Conservation (phyloP, 2,329 filamentous ascomycete species). For the Diplodia seriata region DNA sequence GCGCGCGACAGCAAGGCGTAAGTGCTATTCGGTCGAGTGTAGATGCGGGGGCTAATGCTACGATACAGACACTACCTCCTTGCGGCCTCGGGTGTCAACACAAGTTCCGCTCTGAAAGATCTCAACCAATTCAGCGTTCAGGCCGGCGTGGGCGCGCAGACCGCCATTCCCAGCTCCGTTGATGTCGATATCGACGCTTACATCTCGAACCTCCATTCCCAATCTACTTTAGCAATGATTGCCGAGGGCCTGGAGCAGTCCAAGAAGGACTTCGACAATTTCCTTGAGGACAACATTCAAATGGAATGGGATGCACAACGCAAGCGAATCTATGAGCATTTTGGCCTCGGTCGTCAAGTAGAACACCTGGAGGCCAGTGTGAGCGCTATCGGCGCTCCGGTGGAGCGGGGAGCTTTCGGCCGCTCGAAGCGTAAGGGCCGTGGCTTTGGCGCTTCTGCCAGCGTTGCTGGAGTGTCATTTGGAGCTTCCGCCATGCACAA, state of each 20-base stretch:
- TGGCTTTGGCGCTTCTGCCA: constrained; percentile 46
- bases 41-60: constrained; percentile 34
- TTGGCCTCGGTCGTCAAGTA: constrained; percentile 71
- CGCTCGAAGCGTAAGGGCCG: constrained; percentile 54
- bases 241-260: constrained; percentile 89
- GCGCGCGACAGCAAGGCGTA: constrained; percentile 51
- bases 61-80: constrained; percentile 82
- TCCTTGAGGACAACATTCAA: constrained; percentile 91
- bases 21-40: constrained; percentile 39
- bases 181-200: constrained; percentile 72
- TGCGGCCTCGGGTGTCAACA: constrained; percentile 90
- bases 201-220: constrained; percentile 83
- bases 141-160: constrained; percentile 67
- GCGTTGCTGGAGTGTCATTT: constrained; percentile 53
- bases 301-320: constrained; percentile 96
- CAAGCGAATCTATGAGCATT: constrained; percentile 93
- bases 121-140: constrained; percentile 76
- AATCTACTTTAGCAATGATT: constrained; percentile 90
- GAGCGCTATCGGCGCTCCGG: constrained; percentile 45
- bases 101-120: constrained; percentile 83
- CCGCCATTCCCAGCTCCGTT: constrained; percentile 49
- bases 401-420: constrained; percentile 61
- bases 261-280: constrained; percentile 88
- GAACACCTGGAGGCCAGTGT: constrained; percentile 46
- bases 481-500: constrained; percentile 75